Percentiles rank a stretch among this genome's conserved stretches.
Evolutionary conservation across 2,329 filamentous ascomycete species (phyloP).

Genomic region (Talaromyces amestolkiae): DNA sequence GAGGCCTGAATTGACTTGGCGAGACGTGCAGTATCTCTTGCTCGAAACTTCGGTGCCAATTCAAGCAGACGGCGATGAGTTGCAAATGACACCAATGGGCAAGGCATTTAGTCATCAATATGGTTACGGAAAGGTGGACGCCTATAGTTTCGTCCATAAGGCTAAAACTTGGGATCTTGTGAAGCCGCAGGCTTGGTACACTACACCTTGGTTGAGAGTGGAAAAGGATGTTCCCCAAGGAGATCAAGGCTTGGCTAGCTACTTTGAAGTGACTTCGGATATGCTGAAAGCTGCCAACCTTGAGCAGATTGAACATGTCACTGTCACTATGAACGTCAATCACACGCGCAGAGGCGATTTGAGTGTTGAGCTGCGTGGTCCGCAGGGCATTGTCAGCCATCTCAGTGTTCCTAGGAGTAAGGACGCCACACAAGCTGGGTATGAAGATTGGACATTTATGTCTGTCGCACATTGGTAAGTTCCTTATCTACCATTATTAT

Average conservation of each 20-base stretch:
- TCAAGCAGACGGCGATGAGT: slow-evolving; percentile 69
- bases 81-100: slow-evolving; percentile 77
- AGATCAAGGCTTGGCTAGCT: slow-evolving; percentile 70
- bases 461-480: slow-evolving; percentile 89
- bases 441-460: slow-evolving; percentile 98
- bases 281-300: slow-evolving; percentile 82
- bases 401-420: slow-evolving; percentile 71
- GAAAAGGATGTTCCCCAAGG: slow-evolving; percentile 84
- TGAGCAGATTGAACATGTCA: slow-evolving; percentile 86
- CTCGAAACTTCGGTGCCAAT: slow-evolving; percentile 80
- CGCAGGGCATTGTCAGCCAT: slow-evolving; percentile 75
- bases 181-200: slow-evolving; percentile 94
- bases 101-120: slow-evolving; percentile 91
- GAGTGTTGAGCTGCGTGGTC: slow-evolving; percentile 87
- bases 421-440: slow-evolving; percentile 68
- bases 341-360: slow-evolving; percentile 86
- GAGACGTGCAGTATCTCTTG: slow-evolving; percentile 89
- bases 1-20: slow-evolving; percentile 84
- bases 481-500: not conserved
- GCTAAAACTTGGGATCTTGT: slow-evolving; percentile 84
- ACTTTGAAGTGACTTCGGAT: slow-evolving; percentile 76
- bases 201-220: slow-evolving; percentile 90
- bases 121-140: slow-evolving; percentile 93
- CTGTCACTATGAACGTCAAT: slow-evolving; percentile 93
- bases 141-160: slow-evolving; percentile 76